Percentiles rank a stretch among this genome's conserved stretches.
phyloP scores from a whole-genome alignment of 208 protist genomes.

The Trypanosoma congolense region DNA sequence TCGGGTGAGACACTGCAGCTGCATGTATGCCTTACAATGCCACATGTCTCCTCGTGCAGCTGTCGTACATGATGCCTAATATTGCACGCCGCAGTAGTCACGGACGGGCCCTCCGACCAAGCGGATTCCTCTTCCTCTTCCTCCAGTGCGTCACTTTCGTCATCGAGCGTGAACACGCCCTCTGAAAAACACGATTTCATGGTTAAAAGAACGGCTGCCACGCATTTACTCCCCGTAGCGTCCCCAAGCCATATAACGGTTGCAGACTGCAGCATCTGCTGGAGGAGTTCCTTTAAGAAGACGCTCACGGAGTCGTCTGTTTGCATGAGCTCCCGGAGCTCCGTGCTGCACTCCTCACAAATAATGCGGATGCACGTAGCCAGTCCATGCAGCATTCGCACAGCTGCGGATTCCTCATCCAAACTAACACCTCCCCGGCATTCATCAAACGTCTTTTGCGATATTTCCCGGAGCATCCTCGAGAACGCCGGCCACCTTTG shows the following conservation, averaged over 20 bases:
- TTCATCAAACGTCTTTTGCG: neutral
- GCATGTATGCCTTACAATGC: conserved; percentile 21
- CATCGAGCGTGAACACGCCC: conserved; percentile 4
- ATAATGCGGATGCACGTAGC: conserved; percentile 16
- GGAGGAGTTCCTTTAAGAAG: conserved; percentile 5
- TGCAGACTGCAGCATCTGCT: conserved; percentile 1
- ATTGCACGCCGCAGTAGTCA: neutral
- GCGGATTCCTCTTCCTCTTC: neutral
- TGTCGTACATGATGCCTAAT: neutral
- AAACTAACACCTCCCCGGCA: neutral
- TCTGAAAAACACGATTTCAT: conserved; percentile 12
- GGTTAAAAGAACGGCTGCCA: conserved; percentile 3
- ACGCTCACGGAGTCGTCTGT: conserved; percentile 2
- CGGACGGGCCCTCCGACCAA: too few species aligned
- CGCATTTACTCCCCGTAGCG: neutral
- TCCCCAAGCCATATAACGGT: neutral
- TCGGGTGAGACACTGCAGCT: neutral
- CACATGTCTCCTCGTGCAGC: neutral
- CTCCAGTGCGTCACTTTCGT: conserved; percentile 32
- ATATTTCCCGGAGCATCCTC: conserved; percentile 1
- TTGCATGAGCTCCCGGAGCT: conserved; percentile 1
- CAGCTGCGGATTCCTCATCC: neutral
- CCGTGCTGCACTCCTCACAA: conserved; percentile 13
- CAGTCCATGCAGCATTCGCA: conserved; percentile 5
- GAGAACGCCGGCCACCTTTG: conserved; percentile 2